Percentiles rank a stretch among this genome's conserved stretches.
Evolutionary conservation across 1,139 yeast species (phyloP).

Genomic region (Yamadazyma sp.): DNA sequence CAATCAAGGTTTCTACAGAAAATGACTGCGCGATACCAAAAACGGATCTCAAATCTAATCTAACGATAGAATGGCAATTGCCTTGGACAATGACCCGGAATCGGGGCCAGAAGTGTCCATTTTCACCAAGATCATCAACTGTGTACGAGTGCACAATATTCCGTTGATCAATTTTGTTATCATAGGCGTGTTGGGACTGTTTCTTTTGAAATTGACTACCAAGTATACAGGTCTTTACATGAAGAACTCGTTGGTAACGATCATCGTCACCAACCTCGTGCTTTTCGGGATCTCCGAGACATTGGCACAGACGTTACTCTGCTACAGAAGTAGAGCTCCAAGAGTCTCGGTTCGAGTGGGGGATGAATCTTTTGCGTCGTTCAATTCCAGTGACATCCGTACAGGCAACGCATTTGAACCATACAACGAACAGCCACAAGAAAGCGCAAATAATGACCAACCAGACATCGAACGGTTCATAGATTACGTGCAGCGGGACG

Average conservation of each 20-base stretch:
- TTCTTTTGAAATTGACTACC: slow-evolving; percentile 53
- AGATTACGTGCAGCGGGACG: slow-evolving; percentile 32
- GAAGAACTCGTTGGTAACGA: slow-evolving; percentile 68
- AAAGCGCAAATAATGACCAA: slow-evolving; percentile 1
- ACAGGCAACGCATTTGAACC: background rate
- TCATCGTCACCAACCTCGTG: slow-evolving; percentile 78
- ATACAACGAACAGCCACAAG: slow-evolving; percentile 6
- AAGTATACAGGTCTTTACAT: slow-evolving; percentile 66
- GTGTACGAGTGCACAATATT: slow-evolving; percentile 36
- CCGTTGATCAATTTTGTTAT: slow-evolving; percentile 59
- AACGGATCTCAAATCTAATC: background rate
- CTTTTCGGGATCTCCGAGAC: slow-evolving; percentile 88
- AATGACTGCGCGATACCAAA: no score
- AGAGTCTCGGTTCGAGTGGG: slow-evolving; percentile 21
- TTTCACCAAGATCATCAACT: slow-evolving; percentile 29
- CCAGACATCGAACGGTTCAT: slow-evolving; percentile 30
- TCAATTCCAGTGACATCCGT: slow-evolving; percentile 15
- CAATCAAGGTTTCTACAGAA: no score
- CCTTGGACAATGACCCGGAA: background rate
- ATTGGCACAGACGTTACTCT: slow-evolving; percentile 71
- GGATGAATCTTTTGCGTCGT: slow-evolving; percentile 16
- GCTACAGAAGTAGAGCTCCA: slow-evolving; percentile 29
- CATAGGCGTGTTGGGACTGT: slow-evolving; percentile 45
- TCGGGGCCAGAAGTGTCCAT: background rate
- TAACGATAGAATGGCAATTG: background rate